Base-by-base conservation (phyloP, 345 rosid species). In the Arabis alpina region DNA sequence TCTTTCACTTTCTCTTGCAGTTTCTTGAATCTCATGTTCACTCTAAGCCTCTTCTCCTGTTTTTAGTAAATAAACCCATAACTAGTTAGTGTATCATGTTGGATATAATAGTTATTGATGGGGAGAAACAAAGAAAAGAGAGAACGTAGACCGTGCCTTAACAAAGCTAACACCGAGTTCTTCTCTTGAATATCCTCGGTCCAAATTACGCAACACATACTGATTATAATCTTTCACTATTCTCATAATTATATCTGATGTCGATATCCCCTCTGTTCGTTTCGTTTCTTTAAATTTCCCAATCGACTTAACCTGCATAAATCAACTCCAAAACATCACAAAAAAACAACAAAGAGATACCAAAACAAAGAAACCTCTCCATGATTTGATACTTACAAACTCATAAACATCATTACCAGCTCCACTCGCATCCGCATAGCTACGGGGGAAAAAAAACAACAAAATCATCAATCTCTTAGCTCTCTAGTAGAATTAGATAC, bases 351-450 rank as follows among this genome's bases (percentile, higher is more conserved):
- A 8, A 36, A 6, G 36, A 32, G 6, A 5, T 32, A 7, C 2
- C 19, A n/a, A 27, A 48, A 40, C 7, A 6, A 48, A 55, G 42
- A 64, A 54, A 32, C 36, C 0, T 19, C 34, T 15, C 40, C 42
- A 43, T 23, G 47, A 32, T n/a, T 25, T 30, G 45, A 19, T 10
- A 69, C 92, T 83, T 80, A 85, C 93, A 81, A 80, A 87, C 81
- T 87, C 93, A 73, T 87, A 85, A 51, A 85, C 92, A 81, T 85
- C 92, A 7, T 83, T 87, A 68, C 88, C 89, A 62, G 85, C 85
- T 15, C 89, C 92, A 81, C 84, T 87, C 27, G 90, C 83, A 85
- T 87, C 93, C 43, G 87, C 87, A 68, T 87, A 87, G 39, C 92
- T 87, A 61, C 10, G 13, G 12, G 34, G 3, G 23, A 15, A 6